Conservation (phyloP, 177 flowering plant genomes). For the Telopea speciosissima region DNA sequence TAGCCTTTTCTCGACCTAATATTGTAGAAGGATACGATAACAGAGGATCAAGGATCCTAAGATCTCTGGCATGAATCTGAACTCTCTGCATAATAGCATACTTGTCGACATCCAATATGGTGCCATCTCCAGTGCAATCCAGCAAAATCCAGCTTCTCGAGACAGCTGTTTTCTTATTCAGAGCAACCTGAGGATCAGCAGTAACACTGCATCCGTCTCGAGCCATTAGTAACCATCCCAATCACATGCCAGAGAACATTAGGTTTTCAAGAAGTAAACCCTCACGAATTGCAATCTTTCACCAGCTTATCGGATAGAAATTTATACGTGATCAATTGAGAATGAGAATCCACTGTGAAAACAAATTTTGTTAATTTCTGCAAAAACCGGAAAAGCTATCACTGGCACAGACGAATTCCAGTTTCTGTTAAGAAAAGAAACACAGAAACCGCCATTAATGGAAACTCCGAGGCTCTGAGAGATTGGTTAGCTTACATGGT, state of each 20-base stretch:
- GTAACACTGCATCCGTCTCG: slow-evolving; percentile 53
- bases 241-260: not conserved
- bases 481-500: not conserved
- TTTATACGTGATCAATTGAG: not conserved
- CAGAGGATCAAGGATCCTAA: slow-evolving; percentile 84
- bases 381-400: not conserved
- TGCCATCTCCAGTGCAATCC: slow-evolving; percentile 52
- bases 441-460: slow-evolving; percentile 3
- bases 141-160: slow-evolving; percentile 72
- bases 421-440: not conserved
- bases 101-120: slow-evolving; percentile 71
- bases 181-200: slow-evolving; percentile 44
- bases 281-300: not conserved
- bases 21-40: slow-evolving; percentile 89
- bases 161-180: slow-evolving; percentile 57
- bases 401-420: not conserved
- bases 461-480: not conserved
- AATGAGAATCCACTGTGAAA: not conserved
- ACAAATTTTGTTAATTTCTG: not conserved
- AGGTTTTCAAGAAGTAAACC: not conserved
- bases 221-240: slow-evolving; percentile 40
- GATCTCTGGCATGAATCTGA: slow-evolving; percentile 91
- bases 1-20: slow-evolving; percentile 81
- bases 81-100: slow-evolving; percentile 91
- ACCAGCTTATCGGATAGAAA: not conserved